These are phyloP conservation scores for Chlamydomonas eustigma DNA, from an alignment of 139 green algal genomes.

Conservation along the genomic window DNA sequence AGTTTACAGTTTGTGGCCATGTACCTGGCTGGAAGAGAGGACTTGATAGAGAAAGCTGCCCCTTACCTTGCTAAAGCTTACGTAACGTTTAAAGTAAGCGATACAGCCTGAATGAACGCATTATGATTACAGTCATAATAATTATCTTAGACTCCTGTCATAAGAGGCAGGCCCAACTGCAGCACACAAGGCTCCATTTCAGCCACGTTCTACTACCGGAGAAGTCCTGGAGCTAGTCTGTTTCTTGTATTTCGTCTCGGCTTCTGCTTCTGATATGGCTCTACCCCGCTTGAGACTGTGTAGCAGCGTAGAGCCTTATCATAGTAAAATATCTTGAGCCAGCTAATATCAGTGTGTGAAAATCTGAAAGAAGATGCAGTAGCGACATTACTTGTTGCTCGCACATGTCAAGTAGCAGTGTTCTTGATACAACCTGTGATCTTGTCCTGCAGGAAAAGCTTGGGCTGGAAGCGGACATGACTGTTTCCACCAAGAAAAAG, in stretches of 20 bases:
- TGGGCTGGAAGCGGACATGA: background rate
- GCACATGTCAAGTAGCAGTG: too few species aligned
- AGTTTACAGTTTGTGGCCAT: conserved; percentile 4
- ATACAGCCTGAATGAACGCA: background rate
- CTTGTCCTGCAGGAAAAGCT: background rate
- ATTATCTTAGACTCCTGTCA: background rate
- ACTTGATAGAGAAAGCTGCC: conserved; percentile 25
- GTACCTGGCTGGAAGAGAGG: conserved; percentile 9
- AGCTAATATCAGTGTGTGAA: too few species aligned
- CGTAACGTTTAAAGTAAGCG: conserved; percentile 18
- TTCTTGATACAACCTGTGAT: background rate
- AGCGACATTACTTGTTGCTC: too few species aligned
- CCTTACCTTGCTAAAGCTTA: conserved; percentile 24
- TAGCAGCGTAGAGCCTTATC: background rate
- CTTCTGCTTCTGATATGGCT: too few species aligned
- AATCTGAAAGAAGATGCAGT: too few species aligned
- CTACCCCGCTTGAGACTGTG: too few species aligned
- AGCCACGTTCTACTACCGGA: too few species aligned
- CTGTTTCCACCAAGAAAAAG: background rate
- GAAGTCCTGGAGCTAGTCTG: too few species aligned
- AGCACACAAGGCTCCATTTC: background rate
- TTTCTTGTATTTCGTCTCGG: too few species aligned
- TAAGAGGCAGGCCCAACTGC: background rate
- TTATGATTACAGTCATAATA: background rate
- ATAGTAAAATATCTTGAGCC: too few species aligned